Evolutionary conservation across 495 filamentous ascomycete genomes (phyloP), one percentile per base, ranked within the genome.

Genomic region (Cercophora samala): DNA sequence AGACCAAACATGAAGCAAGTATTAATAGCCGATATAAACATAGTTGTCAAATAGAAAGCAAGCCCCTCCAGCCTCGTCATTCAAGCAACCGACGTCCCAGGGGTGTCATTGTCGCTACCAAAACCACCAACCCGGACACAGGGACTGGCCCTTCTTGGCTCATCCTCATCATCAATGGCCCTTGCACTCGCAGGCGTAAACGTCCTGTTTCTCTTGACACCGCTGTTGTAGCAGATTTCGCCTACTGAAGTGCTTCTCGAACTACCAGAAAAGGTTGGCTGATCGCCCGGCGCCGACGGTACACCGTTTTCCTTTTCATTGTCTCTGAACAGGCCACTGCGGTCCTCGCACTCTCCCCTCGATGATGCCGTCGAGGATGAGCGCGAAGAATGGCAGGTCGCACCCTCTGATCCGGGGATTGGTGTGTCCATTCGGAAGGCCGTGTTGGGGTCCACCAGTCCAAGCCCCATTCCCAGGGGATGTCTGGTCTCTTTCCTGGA

Each of bases 131-230:
- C 26, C 9, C 69, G 53, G 13, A 66, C 69, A 26, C 66, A 72
- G 17, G 78, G 79, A 62, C 78, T 81, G 5, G 58, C 66, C 21
- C 69, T 70, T 15, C 77, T 69, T 8, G 73, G 72, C 56, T 82
- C 77, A 26, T 77, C 75, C 52, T 78, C 75, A 26, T 78, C 74
- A 22, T 79, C 78, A 25, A 81, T 76, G 13, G 69, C 76, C 65
- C 78, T 82, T 21, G 74, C 72, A 8, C 81, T 74, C 3, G 75
- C 74, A 21, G 82, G 79, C 1, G 83, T 83, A 37, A 84, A 83
- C 26, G 78, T 75, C 19, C 79, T 71, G 59, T 73, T 70, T 19
- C 83, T 76, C 67, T 83, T 85, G 26, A 67, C 58, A 24, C 68
- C 66, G 22, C 32, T 69, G 5, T 42, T 24, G 11, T 26, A 17